A percentile compares a stretch with the other conserved stretches of the same genome.
Evolutionary conservation across 371 early-diverging fungal species (phyloP).

Genomic region (Apophysomyces variabilis): DNA sequence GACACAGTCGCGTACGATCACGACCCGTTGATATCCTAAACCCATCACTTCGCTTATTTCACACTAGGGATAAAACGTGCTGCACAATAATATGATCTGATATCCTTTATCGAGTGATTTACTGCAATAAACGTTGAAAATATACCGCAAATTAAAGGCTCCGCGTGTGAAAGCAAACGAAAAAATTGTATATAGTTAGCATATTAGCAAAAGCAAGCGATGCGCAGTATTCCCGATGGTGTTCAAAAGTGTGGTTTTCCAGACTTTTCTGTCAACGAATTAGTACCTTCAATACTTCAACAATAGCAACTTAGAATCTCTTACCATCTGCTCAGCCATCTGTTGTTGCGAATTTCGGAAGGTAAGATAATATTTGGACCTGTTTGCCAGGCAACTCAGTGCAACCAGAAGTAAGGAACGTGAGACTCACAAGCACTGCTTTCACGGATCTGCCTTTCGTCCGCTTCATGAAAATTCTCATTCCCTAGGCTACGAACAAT

Average conservation of each 20-base stretch:
- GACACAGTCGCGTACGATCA: constrained; percentile 17
- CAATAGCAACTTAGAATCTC: too few relatives aligned
- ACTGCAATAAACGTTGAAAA: too few relatives aligned
- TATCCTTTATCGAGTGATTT: not conserved
- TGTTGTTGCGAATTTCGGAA: not conserved
- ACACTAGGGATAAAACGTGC: not conserved
- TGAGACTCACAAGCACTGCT: not conserved
- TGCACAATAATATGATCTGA: not conserved
- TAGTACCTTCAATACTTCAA: not conserved
- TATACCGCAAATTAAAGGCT: too few relatives aligned
- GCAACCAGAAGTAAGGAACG: not conserved
- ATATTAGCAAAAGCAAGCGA: too few relatives aligned
- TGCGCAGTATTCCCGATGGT: too few relatives aligned
- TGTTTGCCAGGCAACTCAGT: not conserved
- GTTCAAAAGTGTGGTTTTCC: too few relatives aligned
- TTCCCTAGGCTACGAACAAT: not conserved
- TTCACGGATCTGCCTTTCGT: not conserved
- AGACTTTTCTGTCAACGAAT: not conserved
- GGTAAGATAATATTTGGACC: not conserved
- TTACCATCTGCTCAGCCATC: not conserved
- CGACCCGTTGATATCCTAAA: not conserved
- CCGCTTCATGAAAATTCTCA: not conserved
- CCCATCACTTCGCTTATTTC: not conserved
- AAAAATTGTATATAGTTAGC: too few relatives aligned
- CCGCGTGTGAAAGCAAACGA: too few relatives aligned